phyloP scores from a whole-genome alignment of 306 rosid species.

The Cicer judaicum region DNA sequence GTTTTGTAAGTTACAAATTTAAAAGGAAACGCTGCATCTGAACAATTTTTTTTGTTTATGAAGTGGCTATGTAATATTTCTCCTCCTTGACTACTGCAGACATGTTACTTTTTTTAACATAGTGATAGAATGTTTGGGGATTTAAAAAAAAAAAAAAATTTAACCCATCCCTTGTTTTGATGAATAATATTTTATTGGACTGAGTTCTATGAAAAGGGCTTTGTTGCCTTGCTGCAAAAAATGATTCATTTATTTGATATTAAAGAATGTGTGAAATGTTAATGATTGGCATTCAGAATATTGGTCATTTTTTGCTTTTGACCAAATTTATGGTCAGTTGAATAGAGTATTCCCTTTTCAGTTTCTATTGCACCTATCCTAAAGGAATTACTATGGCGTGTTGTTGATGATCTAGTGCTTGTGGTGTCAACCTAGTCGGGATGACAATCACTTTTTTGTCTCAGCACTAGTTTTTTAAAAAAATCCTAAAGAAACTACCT shows the following conservation, averaged over 20 bases:
- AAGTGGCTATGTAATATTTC: not conserved
- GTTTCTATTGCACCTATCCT: slow-evolving; percentile 16
- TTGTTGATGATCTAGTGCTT: too few relatives aligned
- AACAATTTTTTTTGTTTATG: not conserved
- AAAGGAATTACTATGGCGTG: not conserved
- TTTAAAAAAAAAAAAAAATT: not conserved
- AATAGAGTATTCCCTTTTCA: slow-evolving; percentile 9
- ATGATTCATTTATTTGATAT: slow-evolving; percentile 20
- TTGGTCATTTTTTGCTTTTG: slow-evolving; percentile 27
- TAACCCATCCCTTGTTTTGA: not conserved
- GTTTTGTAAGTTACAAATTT: not conserved
- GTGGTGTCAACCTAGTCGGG: too few relatives aligned
- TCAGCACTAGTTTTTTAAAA: too few relatives aligned
- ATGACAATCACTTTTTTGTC: too few relatives aligned
- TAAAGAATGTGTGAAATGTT: slow-evolving; percentile 7
- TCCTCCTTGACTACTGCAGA: not conserved
- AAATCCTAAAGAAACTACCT: slow-evolving; percentile 20
- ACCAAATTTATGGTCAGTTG: not conserved
- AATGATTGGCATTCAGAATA: slow-evolving; percentile 4
- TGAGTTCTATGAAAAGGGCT: not conserved
- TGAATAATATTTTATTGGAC: slow-evolving; percentile 1
- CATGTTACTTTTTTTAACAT: slow-evolving; percentile 1
- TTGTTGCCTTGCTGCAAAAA: slow-evolving; percentile 7
- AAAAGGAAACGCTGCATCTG: not conserved
- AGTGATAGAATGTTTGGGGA: not conserved